Evolutionary conservation across 2,329 filamentous ascomycete genomes (phyloP), one percentile per base, ranked within the genome.

Genomic region (Paecilomyces niveus): DNA sequence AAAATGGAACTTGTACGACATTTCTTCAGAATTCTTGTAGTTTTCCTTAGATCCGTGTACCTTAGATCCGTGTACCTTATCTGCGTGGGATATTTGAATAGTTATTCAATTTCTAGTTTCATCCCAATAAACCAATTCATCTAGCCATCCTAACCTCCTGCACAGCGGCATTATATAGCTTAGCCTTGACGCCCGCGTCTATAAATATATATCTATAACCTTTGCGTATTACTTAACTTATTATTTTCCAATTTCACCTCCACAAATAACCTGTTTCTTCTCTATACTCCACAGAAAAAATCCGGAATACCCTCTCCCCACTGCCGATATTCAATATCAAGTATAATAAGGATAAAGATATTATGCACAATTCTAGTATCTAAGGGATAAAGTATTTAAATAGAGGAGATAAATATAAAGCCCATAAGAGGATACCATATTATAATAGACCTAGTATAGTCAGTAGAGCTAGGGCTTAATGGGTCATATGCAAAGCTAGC

Each of bases 121-220:
- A 55, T 15, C 49, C 57, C 1, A 29, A 32, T 32, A 54, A n/a
- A 6, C 31, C 54, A 15, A 11, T 9, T 22, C 8, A 56, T 39
- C 32, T 15, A 21, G 32, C 53, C 39, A 56, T 63, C 57, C 71
- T 72, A 3, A 85, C 79, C 68, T 86, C 83, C 63, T 73, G 80
- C 6, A 85, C 84, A 64, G 85, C 79, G 24, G 84, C 85, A 73
- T 85, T 82, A 64, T 84, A 95, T 63, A 97, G 79, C 66, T 96
- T 92, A 29, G 97, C 92, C 64, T 82, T 84, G 45, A 97, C 83
- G 1, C 94, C 93, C 1, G 92, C 92, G 1, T 88, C 87, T 6
- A 87, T 88, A 56, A 99, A 97, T 91, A 79, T 97, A 90, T 67
- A 97, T 96, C 94, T 94, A 99, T 64, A 99, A 81, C 65, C 94